A percentile compares a stretch with the other conserved stretches of the same genome.
These are phyloP conservation scores for Monoraphidium neglectum DNA, from an alignment of 139 green algal species.

Conservation along the genomic window DNA sequence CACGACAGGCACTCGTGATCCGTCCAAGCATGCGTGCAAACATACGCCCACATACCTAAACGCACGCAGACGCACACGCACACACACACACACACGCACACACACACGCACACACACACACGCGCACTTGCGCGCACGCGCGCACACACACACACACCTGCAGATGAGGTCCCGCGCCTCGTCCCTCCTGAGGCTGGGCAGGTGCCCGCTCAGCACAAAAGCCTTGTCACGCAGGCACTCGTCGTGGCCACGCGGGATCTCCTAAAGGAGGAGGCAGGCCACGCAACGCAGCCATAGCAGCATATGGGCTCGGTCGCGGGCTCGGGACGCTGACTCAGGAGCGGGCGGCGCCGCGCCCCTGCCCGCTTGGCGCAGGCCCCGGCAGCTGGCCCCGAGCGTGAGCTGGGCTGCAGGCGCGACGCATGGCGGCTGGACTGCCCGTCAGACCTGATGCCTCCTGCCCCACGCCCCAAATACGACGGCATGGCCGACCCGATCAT, in stretches of 20 bases:
- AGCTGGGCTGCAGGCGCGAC: background rate
- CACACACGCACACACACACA: background rate
- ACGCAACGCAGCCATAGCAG: too few species aligned
- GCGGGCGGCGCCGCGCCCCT: background rate
- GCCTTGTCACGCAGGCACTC: constrained; percentile 84
- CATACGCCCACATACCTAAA: background rate
- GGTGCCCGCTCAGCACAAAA: constrained; percentile 90
- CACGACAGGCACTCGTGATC: background rate
- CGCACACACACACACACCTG: constrained; percentile 74
- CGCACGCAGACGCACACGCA: background rate
- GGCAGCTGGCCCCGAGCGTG: background rate
- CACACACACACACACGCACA: background rate
- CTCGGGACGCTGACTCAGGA: constrained; percentile 17
- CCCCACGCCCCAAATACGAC: too few species aligned
- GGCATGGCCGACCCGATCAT: too few species aligned
- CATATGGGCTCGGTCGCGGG: too few species aligned
- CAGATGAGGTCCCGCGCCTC: constrained; percentile 84
- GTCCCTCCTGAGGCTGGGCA: constrained; percentile 79
- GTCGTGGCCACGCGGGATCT: constrained; percentile 72
- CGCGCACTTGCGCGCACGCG: constrained; percentile 54
- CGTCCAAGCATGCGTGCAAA: background rate
- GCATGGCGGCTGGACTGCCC: background rate
- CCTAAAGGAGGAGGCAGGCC: constrained; percentile 33
- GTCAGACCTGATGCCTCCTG: background rate
- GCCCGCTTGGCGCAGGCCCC: background rate